These are phyloP conservation scores for Byssochlamys sp. DNA, from an alignment of 2,329 filamentous ascomycete species.

Conservation along the genomic window DNA sequence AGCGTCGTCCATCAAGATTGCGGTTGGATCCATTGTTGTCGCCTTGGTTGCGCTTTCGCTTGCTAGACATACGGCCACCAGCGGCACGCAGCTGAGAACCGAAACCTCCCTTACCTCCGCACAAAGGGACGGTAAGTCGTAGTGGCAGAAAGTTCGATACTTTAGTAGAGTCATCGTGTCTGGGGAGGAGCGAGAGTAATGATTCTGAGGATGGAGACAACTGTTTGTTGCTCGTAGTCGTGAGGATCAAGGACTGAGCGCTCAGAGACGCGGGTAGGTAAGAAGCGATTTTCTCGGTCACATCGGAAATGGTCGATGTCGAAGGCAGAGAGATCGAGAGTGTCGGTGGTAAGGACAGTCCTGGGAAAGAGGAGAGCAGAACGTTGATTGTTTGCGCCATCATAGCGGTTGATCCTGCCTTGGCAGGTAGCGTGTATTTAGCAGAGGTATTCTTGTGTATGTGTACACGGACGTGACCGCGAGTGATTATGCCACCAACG, in stretches of 20 bases:
- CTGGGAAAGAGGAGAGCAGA: slow-evolving; percentile 73
- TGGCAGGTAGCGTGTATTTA: not conserved
- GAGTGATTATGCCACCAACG: not conserved
- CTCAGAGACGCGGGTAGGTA: slow-evolving; percentile 49
- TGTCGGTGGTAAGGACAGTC: slow-evolving; percentile 72
- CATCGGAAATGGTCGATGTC: slow-evolving; percentile 55
- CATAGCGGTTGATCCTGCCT: slow-evolving; percentile 36
- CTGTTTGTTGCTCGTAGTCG: slow-evolving; percentile 68
- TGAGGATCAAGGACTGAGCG: slow-evolving; percentile 59
- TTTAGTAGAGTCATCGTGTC: slow-evolving; percentile 21
- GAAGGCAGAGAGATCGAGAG: slow-evolving; percentile 63
- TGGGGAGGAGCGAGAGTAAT: slow-evolving; percentile 54
- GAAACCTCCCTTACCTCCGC: slow-evolving; percentile 94
- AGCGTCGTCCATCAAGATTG: slow-evolving; percentile 79
- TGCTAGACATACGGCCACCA: slow-evolving; percentile 95
- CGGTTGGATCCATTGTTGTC: slow-evolving; percentile 84
- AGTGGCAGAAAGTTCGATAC: slow-evolving; percentile 68
- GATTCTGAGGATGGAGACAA: slow-evolving; percentile 47
- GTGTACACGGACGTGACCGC: too few relatives aligned
- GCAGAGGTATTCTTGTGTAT: not conserved
- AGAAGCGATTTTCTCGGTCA: slow-evolving; percentile 53
- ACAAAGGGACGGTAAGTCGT: slow-evolving; percentile 66
- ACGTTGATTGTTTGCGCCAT: slow-evolving; percentile 59
- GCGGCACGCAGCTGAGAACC: slow-evolving; percentile 93
- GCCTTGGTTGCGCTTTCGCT: slow-evolving; percentile 72